phyloP scores from a whole-genome alignment of 306 rosid species.

The Quercus cerris region DNA sequence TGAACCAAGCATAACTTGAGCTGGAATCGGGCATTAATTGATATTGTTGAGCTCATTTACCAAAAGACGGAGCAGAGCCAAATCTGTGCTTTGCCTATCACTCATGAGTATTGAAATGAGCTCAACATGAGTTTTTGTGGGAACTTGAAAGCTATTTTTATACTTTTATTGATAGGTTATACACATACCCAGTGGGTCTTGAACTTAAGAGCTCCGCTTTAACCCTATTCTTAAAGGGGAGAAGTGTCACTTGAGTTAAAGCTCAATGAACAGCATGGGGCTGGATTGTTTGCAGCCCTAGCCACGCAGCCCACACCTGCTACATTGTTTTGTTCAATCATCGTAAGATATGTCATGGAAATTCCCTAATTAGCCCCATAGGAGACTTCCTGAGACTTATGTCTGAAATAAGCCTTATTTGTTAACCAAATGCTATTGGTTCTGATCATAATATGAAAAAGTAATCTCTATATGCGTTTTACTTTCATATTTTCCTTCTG shows the following conservation, averaged over 20 bases:
- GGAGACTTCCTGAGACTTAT: constrained; percentile 11
- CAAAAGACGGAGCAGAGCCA: neutral
- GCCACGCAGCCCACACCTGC: neutral
- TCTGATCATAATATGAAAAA: constrained; percentile 10
- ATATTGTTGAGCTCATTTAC: neutral
- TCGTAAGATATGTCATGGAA: neutral
- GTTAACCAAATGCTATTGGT: constrained; percentile 6
- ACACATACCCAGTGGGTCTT: no score
- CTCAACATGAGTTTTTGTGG: neutral
- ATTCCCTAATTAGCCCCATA: neutral
- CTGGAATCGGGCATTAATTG: neutral
- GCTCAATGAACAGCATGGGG: neutral
- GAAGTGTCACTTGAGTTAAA: no score
- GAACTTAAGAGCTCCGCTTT: no score
- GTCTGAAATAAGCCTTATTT: constrained; percentile 2
- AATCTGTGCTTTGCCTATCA: neutral
- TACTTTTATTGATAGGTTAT: neutral
- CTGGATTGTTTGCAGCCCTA: neutral
- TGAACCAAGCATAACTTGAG: neutral
- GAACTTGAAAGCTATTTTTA: neutral
- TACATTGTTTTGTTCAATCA: neutral
- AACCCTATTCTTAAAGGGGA: no score
- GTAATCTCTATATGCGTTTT: constrained; percentile 3
- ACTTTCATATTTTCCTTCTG: constrained; percentile 11
- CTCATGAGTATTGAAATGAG: neutral